Percentiles rank a stretch among this genome's conserved stretches.
phyloP scores from a whole-genome alignment of 768 basidiomycete genomes.

The Tephrocybe sp. region DNA sequence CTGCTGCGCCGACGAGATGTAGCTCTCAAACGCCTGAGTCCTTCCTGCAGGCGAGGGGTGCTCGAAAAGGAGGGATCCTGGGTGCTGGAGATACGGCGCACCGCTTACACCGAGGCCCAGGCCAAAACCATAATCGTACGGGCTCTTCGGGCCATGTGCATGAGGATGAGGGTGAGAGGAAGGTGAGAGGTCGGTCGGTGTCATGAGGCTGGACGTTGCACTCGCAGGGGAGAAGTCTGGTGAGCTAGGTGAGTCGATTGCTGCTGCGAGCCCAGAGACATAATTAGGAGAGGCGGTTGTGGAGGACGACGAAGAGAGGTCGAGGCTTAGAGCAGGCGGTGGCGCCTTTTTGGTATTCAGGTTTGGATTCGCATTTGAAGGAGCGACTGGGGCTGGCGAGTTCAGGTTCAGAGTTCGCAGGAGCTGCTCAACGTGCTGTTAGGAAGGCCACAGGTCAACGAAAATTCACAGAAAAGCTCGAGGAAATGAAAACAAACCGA shows the following conservation, averaged over 20 bases:
- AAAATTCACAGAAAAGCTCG: background rate
- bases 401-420: slow-evolving; percentile 78
- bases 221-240: slow-evolving; percentile 77
- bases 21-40: slow-evolving; percentile 16
- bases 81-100: slow-evolving; percentile 29
- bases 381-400: slow-evolving; percentile 65
- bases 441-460: background rate
- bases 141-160: too few species aligned
- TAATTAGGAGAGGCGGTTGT: slow-evolving; percentile 13
- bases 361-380: too few species aligned
- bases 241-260: slow-evolving; percentile 46
- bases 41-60: slow-evolving; percentile 23
- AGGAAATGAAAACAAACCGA: slow-evolving; percentile 5
- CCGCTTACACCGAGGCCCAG: slow-evolving; percentile 13
- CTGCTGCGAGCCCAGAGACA: too few species aligned
- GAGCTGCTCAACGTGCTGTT: slow-evolving; percentile 79
- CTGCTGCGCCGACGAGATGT: slow-evolving; percentile 6
- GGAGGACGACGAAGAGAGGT: slow-evolving; percentile 21
- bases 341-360: slow-evolving; percentile 31
- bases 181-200: slow-evolving; percentile 75
- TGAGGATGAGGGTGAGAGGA: slow-evolving; percentile 31
- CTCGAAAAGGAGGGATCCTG: slow-evolving; percentile 41
- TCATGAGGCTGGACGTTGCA: slow-evolving; percentile 67
- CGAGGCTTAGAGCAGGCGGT: slow-evolving; percentile 40
- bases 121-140: too few species aligned